A percentile compares a stretch with the other conserved stretches of the same genome.
Conservation (phyloP, 2,329 filamentous ascomycete genomes). For the Kalaharituber pfeilii region DNA sequence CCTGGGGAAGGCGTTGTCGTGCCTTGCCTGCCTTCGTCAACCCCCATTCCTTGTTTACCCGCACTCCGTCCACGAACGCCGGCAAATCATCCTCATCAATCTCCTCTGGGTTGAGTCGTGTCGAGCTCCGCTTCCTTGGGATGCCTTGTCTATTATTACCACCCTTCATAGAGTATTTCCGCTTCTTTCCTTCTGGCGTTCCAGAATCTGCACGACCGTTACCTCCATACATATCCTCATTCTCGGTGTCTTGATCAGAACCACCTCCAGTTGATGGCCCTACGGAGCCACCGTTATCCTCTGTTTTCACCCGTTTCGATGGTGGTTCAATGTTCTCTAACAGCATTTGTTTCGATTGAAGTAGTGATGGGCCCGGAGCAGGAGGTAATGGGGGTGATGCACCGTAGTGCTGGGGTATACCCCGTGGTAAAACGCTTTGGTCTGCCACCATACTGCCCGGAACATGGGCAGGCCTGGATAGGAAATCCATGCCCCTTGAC, state of each 20-base stretch:
- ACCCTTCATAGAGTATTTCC: not conserved
- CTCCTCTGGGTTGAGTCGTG: not conserved
- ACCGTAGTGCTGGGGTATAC: not conserved
- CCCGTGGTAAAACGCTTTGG: not conserved
- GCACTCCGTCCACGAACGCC: slow-evolving; percentile 17
- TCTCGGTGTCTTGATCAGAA: not conserved
- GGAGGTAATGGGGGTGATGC: too few species aligned
- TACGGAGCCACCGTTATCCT: not conserved
- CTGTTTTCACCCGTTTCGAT: not conserved
- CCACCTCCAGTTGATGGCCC: not conserved
- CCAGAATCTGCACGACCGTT: not conserved
- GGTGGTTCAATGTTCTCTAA: not conserved
- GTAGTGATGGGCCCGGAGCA: not conserved
- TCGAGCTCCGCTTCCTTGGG: not conserved
- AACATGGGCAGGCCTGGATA: not conserved
- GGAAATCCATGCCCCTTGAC: not conserved
- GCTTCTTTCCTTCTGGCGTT: not conserved
- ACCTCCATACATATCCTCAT: not conserved
- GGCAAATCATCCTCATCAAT: not conserved
- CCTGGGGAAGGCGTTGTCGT: slow-evolving; percentile 21
- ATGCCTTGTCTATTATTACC: not conserved
- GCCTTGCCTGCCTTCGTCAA: slow-evolving; percentile 23
- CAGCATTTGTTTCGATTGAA: not conserved
- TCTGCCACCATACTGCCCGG: not conserved
- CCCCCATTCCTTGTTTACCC: slow-evolving; percentile 23